phyloP scores from a whole-genome alignment of 495 filamentous ascomycete genomes.

The Xylaria grammica region DNA sequence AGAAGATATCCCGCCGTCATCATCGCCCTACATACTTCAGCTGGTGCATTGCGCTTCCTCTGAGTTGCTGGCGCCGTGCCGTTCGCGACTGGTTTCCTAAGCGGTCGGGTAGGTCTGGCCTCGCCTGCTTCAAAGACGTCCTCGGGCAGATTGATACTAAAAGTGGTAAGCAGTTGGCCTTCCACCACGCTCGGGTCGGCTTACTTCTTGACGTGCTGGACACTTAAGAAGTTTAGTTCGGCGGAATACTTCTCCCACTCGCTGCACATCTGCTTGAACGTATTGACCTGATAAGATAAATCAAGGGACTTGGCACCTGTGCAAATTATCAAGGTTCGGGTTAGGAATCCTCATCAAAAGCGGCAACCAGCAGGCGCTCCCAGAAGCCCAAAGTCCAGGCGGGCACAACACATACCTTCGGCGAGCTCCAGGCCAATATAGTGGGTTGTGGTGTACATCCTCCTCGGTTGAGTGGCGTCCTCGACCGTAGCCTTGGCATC shows the following conservation, averaged over 20 bases:
- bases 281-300: conserved; percentile 72
- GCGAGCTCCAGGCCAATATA: conserved; percentile 82
- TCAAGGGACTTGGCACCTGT: conserved; percentile 65
- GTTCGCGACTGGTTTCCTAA: conserved; percentile 51
- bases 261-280: conserved; percentile 74
- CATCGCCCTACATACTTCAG: conserved; percentile 40
- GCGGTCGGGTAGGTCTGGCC: conserved; percentile 64
- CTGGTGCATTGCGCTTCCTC: conserved; percentile 41
- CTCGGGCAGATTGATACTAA: conserved; percentile 81
- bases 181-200: conserved; percentile 29
- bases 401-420: conserved; percentile 61
- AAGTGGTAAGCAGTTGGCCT: conserved; percentile 32
- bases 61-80: conserved; percentile 22
- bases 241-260: conserved; percentile 68
- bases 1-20: conserved; percentile 30
- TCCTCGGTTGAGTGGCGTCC: conserved; percentile 44
- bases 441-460: conserved; percentile 82
- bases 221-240: conserved; percentile 59
- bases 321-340: conserved; percentile 33
- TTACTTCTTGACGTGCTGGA: conserved; percentile 80
- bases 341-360: conserved; percentile 41
- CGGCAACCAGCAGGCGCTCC: conserved; percentile 25
- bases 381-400: conserved; percentile 40
- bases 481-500: conserved; percentile 56
- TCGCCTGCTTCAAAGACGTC: conserved; percentile 90